Conservation (phyloP, 768 basidiomycete genomes). For the Rhizopogon salebrosus region DNA sequence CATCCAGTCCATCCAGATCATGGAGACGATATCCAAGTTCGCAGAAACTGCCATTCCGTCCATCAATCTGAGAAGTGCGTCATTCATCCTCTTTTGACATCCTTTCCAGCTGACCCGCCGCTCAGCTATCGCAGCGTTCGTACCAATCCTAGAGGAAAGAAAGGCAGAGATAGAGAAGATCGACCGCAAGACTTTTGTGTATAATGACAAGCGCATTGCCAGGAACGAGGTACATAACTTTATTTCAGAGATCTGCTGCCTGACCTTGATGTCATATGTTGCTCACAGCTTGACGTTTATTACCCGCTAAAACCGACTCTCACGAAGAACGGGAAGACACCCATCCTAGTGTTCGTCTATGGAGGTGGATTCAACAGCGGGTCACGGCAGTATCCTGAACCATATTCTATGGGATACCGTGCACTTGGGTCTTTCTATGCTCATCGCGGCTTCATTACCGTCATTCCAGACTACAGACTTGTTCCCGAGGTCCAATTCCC, state of each 20-base stretch:
- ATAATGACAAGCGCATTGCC: constrained; percentile 28
- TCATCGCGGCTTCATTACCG: constrained; percentile 49
- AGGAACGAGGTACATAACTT: background rate
- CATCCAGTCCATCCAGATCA: constrained; percentile 7
- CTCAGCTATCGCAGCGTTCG: constrained; percentile 45
- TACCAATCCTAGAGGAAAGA: constrained; percentile 44
- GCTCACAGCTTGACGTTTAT: constrained; percentile 58
- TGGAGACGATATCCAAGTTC: constrained; percentile 33
- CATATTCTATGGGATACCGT: constrained; percentile 48
- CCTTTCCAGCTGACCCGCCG: background rate
- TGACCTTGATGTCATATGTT: background rate
- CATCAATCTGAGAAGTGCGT: constrained; percentile 32
- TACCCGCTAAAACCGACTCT: constrained; percentile 37
- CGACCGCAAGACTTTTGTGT: constrained; percentile 52
- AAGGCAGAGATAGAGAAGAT: constrained; percentile 41
- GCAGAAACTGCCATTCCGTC: constrained; percentile 25
- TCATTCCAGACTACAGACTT: constrained; percentile 68
- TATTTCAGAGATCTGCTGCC: background rate
- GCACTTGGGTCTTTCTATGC: constrained; percentile 61
- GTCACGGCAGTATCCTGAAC: constrained; percentile 39
- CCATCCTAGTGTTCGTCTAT: constrained; percentile 60
- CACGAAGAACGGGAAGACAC: constrained; percentile 27
- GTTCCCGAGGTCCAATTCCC: constrained; percentile 56
- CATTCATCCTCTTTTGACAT: background rate
- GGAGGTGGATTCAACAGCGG: constrained; percentile 61